Base-by-base conservation (phyloP, 345 rosid genomes). In the Laguncularia racemosa region DNA sequence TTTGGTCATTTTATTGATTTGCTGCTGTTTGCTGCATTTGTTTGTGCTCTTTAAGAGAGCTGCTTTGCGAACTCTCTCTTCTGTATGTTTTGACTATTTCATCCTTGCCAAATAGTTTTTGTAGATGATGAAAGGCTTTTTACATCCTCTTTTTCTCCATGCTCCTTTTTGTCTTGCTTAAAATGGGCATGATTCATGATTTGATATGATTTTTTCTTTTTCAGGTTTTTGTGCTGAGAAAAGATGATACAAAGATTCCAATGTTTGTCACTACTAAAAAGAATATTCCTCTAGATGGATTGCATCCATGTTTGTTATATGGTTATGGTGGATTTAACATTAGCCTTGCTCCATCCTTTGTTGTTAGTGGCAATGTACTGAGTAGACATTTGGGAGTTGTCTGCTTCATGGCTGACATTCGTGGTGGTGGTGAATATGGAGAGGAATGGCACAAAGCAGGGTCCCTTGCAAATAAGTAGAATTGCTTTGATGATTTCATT, bases 361-460 rank as follows among this genome's bases (percentile, higher is more conserved):
- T 78, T 51, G 83, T 78, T 15, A 67, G 73, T 44, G 93, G 97
- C 3, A 75, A 71, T 13, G 78, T 82, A 46, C 95, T 87, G n/a
- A 62, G 74, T 28, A 84, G 80, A 66, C 84, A 93, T 73, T 75
- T 93, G 44, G 97, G 96, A 63, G 83, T 68, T 55, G 85, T 93
- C 54, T 78, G 57, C 69, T 89, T 95, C 70, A 65, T 93, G 59
- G 96, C 95, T 53, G 89, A 83, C 66, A 79, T 89, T 16, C 97
- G 97, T 17, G 99, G 99, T 38, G 99, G 99, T 38, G 99, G 97
- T 58, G 99, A 89, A 72, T 89, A 93, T 53, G 99, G 97, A 48
- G 95, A 89, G 77, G 92, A 87, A 67, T 89, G 99, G 99, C 96
- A 93, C 62, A 84, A 87, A 71, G 84, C 89, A 43, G 99, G 97